These are phyloP conservation scores for Phaffia tasmanica DNA, from an alignment of 768 basidiomycete genomes.

Conservation along the genomic window DNA sequence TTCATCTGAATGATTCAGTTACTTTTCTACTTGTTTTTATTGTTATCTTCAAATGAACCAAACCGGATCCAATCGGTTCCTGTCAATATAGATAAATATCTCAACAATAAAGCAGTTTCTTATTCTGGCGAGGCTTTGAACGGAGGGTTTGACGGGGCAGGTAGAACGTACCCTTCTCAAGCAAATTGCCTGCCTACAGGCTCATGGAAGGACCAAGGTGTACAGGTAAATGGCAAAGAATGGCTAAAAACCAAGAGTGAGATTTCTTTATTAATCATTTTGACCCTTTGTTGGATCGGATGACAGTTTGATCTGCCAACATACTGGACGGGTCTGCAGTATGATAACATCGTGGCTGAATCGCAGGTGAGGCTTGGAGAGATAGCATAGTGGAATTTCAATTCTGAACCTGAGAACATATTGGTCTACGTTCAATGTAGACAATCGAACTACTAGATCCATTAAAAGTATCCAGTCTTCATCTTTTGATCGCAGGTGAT, in stretches of 20 bases:
- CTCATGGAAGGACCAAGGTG: neutral
- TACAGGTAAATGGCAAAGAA: constrained; percentile 8
- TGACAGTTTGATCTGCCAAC: constrained; percentile 16
- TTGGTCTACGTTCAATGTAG: neutral
- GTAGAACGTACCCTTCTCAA: constrained; percentile 7
- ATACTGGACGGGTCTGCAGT: constrained; percentile 3
- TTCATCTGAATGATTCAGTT: too few relatives aligned
- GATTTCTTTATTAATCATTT: neutral
- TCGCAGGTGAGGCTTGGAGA: neutral
- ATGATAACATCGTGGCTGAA: constrained; percentile 14
- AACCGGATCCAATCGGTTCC: neutral
- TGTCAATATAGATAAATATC: neutral
- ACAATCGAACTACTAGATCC: constrained; percentile 1
- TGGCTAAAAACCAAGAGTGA: too few relatives aligned
- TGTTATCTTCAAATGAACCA: too few relatives aligned
- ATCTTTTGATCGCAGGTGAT: constrained; percentile 24
- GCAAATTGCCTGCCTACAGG: constrained; percentile 9
- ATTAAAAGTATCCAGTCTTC: neutral
- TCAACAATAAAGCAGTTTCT: constrained; percentile 8
- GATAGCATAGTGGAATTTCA: neutral
- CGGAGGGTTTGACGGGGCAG: neutral
- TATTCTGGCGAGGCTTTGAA: neutral
- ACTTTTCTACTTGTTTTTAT: too few relatives aligned
- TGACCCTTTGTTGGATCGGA: neutral
- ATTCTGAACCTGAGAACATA: neutral